These are phyloP conservation scores for Hibiscus syriacus DNA, from an alignment of 345 rosid species.

Conservation along the genomic window DNA sequence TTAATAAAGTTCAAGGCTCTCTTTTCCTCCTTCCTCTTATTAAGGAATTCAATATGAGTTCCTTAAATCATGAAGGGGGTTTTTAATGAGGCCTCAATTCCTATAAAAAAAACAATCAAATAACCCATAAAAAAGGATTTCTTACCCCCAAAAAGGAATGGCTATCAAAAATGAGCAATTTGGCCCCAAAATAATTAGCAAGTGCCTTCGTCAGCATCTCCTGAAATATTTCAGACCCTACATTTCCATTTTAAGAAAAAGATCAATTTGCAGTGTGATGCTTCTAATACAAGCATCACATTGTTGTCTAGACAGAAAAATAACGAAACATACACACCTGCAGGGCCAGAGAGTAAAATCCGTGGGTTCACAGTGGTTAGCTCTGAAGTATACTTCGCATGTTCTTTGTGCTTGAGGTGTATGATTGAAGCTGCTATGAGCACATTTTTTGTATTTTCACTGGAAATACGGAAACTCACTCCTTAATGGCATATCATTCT, in stretches of 20 bases:
- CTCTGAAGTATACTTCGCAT: slow-evolving; percentile 62
- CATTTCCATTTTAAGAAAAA: slow-evolving; percentile 13
- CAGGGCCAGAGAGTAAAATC: slow-evolving; percentile 90
- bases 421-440: slow-evolving; percentile 70
- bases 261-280: slow-evolving; percentile 8
- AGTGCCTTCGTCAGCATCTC: slow-evolving; percentile 87
- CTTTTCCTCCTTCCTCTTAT: no score
- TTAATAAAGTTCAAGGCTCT: no score
- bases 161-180: slow-evolving; percentile 77
- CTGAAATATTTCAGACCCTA: slow-evolving; percentile 91
- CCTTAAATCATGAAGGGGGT: no score
- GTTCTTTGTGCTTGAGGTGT: slow-evolving; percentile 74
- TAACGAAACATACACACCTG: slow-evolving; percentile 34
- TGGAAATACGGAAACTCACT: slow-evolving; percentile 23
- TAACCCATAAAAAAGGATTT: background rate
- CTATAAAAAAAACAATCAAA: slow-evolving; percentile 11
- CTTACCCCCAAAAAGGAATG: slow-evolving; percentile 78
- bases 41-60: no score
- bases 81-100: no score
- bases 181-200: slow-evolving; percentile 69
- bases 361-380: slow-evolving; percentile 69
- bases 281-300: background rate
- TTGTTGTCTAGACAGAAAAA: background rate
- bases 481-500: background rate
- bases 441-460: slow-evolving; percentile 73